Evolutionary conservation across 1,139 yeast genomes (phyloP), one percentile per base, ranked within the genome.

Genomic region (Kluyveromyces sp.): DNA sequence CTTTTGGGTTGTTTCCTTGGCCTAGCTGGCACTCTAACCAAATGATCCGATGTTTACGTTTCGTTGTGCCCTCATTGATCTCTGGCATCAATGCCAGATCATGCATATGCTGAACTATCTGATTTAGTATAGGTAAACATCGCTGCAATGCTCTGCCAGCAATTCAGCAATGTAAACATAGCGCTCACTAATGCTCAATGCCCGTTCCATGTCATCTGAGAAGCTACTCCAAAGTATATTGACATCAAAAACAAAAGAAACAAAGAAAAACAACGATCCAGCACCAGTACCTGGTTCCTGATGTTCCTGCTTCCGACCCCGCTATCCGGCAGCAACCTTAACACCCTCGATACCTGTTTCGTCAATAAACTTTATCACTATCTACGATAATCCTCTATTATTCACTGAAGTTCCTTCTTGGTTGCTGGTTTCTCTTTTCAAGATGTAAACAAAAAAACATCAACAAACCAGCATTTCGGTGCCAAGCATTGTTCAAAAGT

Each of bases 401-500:
- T 36, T 12, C n/a, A n/a, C 31, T n/a, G 13, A 16, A 15, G 34
- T 18, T 36, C 31, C 13, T 22, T 13, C 13, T 36, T 13, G 15
- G 12, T 20, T 36, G 39, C 39, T 36, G 31, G 39, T 16, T 36
- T 26, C 12, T 6, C 6, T 11, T 20, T 25, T 25, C 4, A 22
- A 15, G 13, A 9, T 37, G 34, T 18, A 15, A 36, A 36, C 32
- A 36, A 36, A 19, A 36, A 26, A 25, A 36, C 22, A 36, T 15
- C 39, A 36, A 36, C 31, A 25, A 36, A 36, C 13, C 20, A 30
- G 33, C 16, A 30, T 30, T 12, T 6, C 6, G 13, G 12, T 8
- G 12, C 33, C 13, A 30, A 30, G 26, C 26, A 22, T 22, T 22
- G 26, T 22, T 22, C 26, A 22, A 22, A n/a, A 31, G 15, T 18